Evolutionary conservation across 164 flowering plant species (phyloP), one percentile per base, ranked within the genome.

Genomic region (Protea cynaroides): DNA sequence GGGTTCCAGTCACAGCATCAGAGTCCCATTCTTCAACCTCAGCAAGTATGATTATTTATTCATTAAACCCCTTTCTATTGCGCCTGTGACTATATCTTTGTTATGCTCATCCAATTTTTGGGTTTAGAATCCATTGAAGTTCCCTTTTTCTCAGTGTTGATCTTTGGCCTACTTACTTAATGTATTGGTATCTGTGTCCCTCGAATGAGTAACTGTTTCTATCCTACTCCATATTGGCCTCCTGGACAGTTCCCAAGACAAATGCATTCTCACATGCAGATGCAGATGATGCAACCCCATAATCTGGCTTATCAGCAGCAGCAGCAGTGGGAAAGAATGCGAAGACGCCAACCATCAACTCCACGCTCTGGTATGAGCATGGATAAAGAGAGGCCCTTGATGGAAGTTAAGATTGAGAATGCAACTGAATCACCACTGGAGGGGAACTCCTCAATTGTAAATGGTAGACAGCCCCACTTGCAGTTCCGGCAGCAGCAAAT

Each of bases 371-470:
- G 56, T 56, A 78, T 82, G 81, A 84, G 71, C 63, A 67, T 81
- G 51, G 89, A 90, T 23, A 89, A 77, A 71, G 86, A 82, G 58
- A 79, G 86, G 47, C 82, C 88, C 34, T 14, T 86, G 77, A 81
- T 85, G 21, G 86, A 90, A 74, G 99, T 91, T 22, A 95, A 95
- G 80, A 46, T 85, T 65, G 97, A 95, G 74, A 79, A 75, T 70
- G 74, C 75, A 19, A 60, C 93, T 58, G 97, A 94, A 37, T 46
- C 82, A 23, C 86, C 87, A 23, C 38, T 82, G 69, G 97, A 95
- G 46, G 65, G 65, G 56, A 82, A 77, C 73, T 55, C 78, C 64
- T 84, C 78, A 37, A 70, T 65, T 24, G 63, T 83, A 63, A 83
- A 64, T 71, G 37, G 58, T 46, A 81, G 86, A 71, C 80, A 81